phyloP scores from a whole-genome alignment of 2,329 filamentous ascomycete species.

The Colletotrichum neosansevieriae region DNA sequence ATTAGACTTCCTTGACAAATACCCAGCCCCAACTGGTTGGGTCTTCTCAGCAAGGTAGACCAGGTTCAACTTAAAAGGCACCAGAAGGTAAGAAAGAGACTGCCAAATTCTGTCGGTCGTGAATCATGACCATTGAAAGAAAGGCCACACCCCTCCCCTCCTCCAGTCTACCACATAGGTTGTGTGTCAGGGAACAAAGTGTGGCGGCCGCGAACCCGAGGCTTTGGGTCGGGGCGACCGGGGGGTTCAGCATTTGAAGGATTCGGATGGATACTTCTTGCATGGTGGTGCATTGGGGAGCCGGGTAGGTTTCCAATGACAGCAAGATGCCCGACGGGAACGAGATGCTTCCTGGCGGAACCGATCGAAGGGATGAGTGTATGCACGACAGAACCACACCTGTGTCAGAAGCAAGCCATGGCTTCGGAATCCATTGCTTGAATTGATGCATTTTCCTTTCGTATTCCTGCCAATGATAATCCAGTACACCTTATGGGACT shows the following conservation, averaged over 20 bases:
- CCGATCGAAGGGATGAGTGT: conserved; percentile 28
- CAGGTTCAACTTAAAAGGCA: conserved; percentile 1
- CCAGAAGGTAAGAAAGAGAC: too few relatives aligned
- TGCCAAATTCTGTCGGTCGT: conserved; percentile 17
- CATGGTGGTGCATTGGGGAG: background rate
- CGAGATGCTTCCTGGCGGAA: background rate
- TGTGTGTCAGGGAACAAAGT: conserved; percentile 38
- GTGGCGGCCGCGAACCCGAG: conserved; percentile 40
- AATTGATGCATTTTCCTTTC: background rate
- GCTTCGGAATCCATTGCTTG: conserved; percentile 14
- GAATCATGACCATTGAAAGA: conserved; percentile 32
- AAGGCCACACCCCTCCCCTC: conserved; percentile 19
- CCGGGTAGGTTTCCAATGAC: conserved; percentile 7
- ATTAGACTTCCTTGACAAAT: conserved; percentile 41
- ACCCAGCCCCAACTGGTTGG: conserved; percentile 27
- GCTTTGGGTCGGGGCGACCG: conserved; percentile 36
- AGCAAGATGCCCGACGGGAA: conserved; percentile 8
- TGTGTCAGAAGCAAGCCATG: conserved; percentile 15
- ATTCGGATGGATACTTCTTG: conserved; percentile 11
- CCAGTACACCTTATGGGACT: background rate
- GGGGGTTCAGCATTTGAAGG: conserved; percentile 21
- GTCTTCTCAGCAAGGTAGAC: conserved; percentile 4
- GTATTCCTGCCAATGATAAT: conserved; percentile 24
- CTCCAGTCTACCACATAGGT: background rate
- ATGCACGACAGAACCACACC: conserved; percentile 26